Conservation (phyloP, 352 stramenopile genomes). For the Pythium grandisporangium region DNA sequence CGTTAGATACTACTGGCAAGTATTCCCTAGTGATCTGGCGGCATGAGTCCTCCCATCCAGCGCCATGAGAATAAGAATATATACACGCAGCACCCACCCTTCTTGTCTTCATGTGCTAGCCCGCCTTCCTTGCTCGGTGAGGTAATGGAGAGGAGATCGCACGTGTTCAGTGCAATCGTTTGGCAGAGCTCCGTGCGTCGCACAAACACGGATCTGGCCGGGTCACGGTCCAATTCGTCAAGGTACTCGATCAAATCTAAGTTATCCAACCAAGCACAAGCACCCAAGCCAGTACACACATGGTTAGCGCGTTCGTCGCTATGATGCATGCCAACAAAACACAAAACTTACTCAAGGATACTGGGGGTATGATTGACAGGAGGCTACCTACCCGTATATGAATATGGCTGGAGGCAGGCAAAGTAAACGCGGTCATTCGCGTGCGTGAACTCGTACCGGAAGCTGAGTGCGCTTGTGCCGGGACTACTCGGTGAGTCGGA, state of each 20-base stretch:
- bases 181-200: conserved; percentile 72
- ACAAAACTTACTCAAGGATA: too few species aligned
- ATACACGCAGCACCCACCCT: conserved; percentile 17
- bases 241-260: conserved; percentile 71
- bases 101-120: conserved; percentile 32
- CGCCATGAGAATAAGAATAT: too few species aligned
- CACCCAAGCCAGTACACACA: too few species aligned
- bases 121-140: conserved; percentile 27
- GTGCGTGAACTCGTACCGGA: conserved; percentile 62
- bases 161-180: conserved; percentile 76
- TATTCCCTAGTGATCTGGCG: too few species aligned
- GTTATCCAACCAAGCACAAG: too few species aligned
- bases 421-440: conserved; percentile 73
- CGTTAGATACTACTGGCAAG: too few species aligned
- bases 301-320: too few species aligned
- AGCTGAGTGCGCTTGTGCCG: conserved; percentile 49
- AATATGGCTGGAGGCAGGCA: conserved; percentile 81
- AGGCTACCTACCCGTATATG: conserved; percentile 53
- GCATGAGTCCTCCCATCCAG: too few species aligned
- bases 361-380: too few species aligned
- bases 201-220: conserved; percentile 25
- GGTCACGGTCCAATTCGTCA: conserved; percentile 41
- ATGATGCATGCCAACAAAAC: background rate
- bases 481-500: conserved; percentile 18
- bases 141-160: conserved; percentile 88